Evolutionary conservation across 1,139 yeast genomes (phyloP).

Genomic region (Scheffersomyces insectosa): DNA sequence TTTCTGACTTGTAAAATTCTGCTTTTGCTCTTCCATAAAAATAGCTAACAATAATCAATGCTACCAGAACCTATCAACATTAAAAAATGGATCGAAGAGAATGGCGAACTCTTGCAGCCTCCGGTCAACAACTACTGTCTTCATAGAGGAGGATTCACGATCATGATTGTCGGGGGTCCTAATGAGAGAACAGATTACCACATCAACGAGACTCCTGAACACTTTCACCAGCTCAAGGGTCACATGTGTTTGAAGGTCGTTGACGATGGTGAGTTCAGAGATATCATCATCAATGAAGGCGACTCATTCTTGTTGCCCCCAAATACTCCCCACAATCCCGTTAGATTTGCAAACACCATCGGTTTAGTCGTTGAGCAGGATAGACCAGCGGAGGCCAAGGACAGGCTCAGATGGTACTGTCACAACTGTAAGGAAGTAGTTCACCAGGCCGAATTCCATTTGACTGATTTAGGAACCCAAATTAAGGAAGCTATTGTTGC

Average conservation of each 20-base stretch:
- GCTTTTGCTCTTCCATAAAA: too few species aligned
- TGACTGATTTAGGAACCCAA: conserved; percentile 85
- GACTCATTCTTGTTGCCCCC: conserved; percentile 85
- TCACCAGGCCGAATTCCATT: conserved; percentile 70
- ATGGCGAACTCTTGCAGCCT: conserved; percentile 74
- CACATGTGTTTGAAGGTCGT: conserved; percentile 83
- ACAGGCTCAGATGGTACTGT: conserved; percentile 87
- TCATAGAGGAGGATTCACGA: conserved; percentile 89
- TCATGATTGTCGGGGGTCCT: conserved; percentile 95
- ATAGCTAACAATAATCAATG: conserved; percentile 33
- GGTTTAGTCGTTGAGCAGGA: conserved; percentile 96
- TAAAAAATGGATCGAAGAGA: conserved; percentile 78
- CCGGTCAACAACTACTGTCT: conserved; percentile 91
- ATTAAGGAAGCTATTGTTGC: conserved; percentile 77
- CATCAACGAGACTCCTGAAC: conserved; percentile 91
- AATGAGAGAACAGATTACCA: conserved; percentile 93
- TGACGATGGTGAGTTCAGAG: conserved; percentile 76
- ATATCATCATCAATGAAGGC: conserved; percentile 77
- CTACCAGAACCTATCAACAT: conserved; percentile 71
- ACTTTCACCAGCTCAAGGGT: conserved; percentile 87
- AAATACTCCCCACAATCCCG: conserved; percentile 88
- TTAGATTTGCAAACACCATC: conserved; percentile 78
- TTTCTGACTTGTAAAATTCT: too few species aligned
- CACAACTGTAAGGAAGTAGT: conserved; percentile 62
- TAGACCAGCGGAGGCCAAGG: conserved; percentile 69